Evolutionary conservation across 441 rosid species (phyloP), one percentile per base, ranked within the genome.

Genomic region (Jatropha multifida): DNA sequence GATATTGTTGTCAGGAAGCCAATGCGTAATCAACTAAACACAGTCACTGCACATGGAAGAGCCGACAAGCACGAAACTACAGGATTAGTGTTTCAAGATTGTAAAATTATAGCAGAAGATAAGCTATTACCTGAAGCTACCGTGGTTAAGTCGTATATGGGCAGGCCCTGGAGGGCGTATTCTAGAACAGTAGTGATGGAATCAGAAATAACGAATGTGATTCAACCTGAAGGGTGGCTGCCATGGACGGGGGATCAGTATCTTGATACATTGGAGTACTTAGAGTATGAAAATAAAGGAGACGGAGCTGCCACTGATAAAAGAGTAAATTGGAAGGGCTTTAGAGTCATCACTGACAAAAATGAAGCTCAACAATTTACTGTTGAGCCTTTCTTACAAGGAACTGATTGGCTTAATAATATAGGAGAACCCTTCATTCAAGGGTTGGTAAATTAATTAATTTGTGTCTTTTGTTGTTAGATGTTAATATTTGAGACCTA

Each of bases 211-310:
- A 38, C 60, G 5, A 79, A 76, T 42, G 77, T 73, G 15, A 81
- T 81, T 49, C 84, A 78, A 2, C 84, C 84, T 0, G 79, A 63
- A 0, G 84, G 84, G n/a, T 81, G 81, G 81, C n/a, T 59, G 7
- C 79, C 81, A 3, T 81, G 84, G 84, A 37, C 37, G 0, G 84
- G 81, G 6, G 75, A 69, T 55, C 18, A 72, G 0, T 69, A 48
- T 15, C 74, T 81, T 3, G 75, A 75, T 12, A 78, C 84, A 0
- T 46, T 81, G 63, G 80, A 72, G 4, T 78, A 41, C 10, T 61
- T 76, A 0, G 84, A 81, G 75, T 81, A 72, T 58, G 72, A 32
- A 4, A 81, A 81, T 55, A 64, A n/a, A 0, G 84, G 84, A 10
- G 37, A 52, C 0, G 81, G 75, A 0, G 79, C 84, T 4, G 56